Evolutionary conservation across 257 asterid genomes (phyloP).

Genomic region (Galeopsis tetrahit): DNA sequence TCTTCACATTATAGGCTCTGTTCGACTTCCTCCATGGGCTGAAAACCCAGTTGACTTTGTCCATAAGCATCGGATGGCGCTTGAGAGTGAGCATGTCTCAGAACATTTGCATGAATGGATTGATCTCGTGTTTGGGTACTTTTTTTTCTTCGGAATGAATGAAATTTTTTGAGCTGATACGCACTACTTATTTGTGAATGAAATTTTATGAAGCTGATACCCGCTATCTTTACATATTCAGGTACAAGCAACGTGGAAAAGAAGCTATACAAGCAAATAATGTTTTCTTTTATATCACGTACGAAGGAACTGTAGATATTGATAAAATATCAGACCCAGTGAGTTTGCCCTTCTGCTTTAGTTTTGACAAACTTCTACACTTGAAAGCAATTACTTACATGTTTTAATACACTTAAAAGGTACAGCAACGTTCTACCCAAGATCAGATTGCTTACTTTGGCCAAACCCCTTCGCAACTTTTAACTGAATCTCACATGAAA

Average conservation of each 20-base stretch:
- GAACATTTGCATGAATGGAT: constrained; percentile 94
- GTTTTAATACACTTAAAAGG: constrained; percentile 50
- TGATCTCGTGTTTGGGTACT: constrained; percentile 96
- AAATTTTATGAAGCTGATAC: constrained; percentile 31
- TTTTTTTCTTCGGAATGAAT: constrained; percentile 8
- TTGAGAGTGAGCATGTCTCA: constrained; percentile 97
- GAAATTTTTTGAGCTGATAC: constrained; percentile 29
- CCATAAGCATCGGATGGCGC: constrained; percentile 95
- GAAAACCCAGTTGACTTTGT: constrained; percentile 87
- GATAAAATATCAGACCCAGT: constrained; percentile 94
- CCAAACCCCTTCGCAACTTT: constrained; percentile 98
- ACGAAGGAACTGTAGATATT: constrained; percentile 97
- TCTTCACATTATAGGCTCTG: constrained; percentile 57
- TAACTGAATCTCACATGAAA: constrained; percentile 87
- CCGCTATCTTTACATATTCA: constrained; percentile 38
- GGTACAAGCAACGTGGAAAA: constrained; percentile 98
- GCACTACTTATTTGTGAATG: constrained; percentile 10
- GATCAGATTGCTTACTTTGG: constrained; percentile 99
- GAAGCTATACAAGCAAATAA: constrained; percentile 94
- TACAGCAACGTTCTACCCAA: constrained; percentile 91
- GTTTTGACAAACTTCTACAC: constrained; percentile 22
- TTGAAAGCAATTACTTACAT: constrained; percentile 27
- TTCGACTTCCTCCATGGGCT: constrained; percentile 97
- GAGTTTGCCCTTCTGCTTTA: constrained; percentile 46
- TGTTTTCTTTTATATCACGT: constrained; percentile 93